These are phyloP conservation scores for Pyrenochaeta sp. DNA, from an alignment of 2,329 filamentous ascomycete species.

Conservation along the genomic window DNA sequence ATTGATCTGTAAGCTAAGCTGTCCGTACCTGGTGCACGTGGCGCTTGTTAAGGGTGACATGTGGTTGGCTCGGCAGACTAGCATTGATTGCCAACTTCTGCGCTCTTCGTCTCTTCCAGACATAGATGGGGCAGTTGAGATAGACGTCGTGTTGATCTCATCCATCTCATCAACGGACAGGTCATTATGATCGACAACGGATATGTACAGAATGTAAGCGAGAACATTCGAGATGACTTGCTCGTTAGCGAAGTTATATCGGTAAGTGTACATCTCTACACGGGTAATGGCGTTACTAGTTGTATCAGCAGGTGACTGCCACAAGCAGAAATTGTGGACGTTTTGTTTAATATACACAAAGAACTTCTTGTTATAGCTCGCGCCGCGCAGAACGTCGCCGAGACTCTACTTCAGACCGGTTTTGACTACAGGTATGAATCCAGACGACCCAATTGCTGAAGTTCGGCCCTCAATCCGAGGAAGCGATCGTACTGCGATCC, in stretches of 20 bases:
- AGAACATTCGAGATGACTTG: not conserved
- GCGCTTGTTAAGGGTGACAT: too few relatives aligned
- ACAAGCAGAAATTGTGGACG: not conserved
- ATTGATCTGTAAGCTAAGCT: too few relatives aligned
- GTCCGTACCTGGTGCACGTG: too few relatives aligned
- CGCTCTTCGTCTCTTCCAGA: too few relatives aligned
- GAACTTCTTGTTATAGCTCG: not conserved
- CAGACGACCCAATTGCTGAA: not conserved
- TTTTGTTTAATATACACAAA: not conserved
- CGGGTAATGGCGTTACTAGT: not conserved
- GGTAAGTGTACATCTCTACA: not conserved
- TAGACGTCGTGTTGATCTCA: too few relatives aligned
- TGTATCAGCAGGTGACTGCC: not conserved
- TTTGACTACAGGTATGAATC: not conserved
- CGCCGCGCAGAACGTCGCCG: not conserved
- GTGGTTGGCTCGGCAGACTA: too few relatives aligned
- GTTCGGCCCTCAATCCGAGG: too few relatives aligned
- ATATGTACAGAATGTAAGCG: not conserved
- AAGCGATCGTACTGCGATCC: too few relatives aligned
- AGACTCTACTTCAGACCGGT: not conserved
- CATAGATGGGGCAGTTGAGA: too few relatives aligned
- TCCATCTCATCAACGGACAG: not conserved
- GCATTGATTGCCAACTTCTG: too few relatives aligned
- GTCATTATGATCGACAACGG: not conserved
- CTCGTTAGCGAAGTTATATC: not conserved